Evolutionary conservation across 305 asterid species (phyloP).

Genomic region (Plantago coronopus): DNA sequence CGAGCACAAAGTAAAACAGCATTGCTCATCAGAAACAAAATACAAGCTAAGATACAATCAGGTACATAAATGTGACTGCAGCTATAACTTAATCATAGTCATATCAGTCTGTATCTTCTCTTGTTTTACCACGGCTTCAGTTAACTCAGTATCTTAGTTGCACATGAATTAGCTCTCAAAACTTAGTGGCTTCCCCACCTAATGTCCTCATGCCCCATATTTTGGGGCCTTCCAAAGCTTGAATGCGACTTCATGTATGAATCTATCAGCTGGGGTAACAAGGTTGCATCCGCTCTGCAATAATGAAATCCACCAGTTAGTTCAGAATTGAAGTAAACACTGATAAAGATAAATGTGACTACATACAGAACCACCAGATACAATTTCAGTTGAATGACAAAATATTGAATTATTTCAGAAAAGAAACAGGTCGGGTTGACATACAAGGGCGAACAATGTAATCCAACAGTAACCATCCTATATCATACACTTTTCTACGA

Average conservation of each 20-base stretch:
- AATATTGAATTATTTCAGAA: too few species aligned
- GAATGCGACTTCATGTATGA: slow-evolving; percentile 80
- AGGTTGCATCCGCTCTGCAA: slow-evolving; percentile 74
- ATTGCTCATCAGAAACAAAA: not conserved
- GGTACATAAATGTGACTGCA: not conserved
- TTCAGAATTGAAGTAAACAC: not conserved
- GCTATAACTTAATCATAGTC: not conserved
- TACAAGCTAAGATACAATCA: not conserved
- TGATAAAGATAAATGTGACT: not conserved
- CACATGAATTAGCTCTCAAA: not conserved
- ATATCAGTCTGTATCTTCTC: not conserved
- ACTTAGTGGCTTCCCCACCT: not conserved
- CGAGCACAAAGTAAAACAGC: not conserved
- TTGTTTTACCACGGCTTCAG: slow-evolving; percentile 8
- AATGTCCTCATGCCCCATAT: slow-evolving; percentile 71
- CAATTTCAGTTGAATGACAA: too few species aligned
- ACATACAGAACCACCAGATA: too few species aligned
- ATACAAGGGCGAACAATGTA: too few species aligned
- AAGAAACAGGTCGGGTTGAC: too few species aligned
- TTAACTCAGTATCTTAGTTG: slow-evolving; percentile 1
- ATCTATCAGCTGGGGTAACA: slow-evolving; percentile 71
- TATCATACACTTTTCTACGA: too few species aligned
- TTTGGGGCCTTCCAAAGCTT: slow-evolving; percentile 97
- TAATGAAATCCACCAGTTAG: not conserved
- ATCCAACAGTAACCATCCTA: too few species aligned